Base-by-base conservation (phyloP, 1,284 basidiomycete species). In the Dichomitus squalens region DNA sequence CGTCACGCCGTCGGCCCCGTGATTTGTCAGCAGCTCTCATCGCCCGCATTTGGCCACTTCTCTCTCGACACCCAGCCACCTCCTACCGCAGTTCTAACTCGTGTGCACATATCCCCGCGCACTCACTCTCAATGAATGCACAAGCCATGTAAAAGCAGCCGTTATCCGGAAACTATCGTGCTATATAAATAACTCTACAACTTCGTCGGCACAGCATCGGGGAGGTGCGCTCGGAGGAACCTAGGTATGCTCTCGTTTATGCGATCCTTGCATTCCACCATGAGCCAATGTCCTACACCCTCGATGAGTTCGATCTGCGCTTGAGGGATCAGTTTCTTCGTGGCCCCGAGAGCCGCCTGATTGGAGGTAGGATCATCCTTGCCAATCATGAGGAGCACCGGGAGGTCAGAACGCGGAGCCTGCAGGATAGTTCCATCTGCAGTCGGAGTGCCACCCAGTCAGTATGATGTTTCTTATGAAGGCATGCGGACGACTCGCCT, bases 271-370 rank as follows among this genome's bases (percentile, higher is more conserved):
- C 80, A 78, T 65, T 89, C 80, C 2, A 84, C 55, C 83, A 88
- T 79, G 2, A 90, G 53, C 87, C 88, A 91, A 67, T 91, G 88
- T 0, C 87, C 86, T 20, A 55, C 58, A 12, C 77, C 80, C 49
- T 83, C 76, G 16, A 89, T 60, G 7, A 76, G 73, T 31, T 84
- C 69, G 50, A 81, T 76, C 63, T 82, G 76, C 12, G 86, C 68
- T 27, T 72, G 71, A 0, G 76, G 65, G 25, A 87, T 77, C 54
- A 82, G 80, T 57, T 79, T 79, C 31, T 71, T 73, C 31, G 79
- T 73, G 38, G 77, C 79, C 43, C 66, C 53, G 4, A 70, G 12
- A 44, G 52, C 25, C 18, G 39, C 49, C 12, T 64, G 55, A 53
- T 64, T 61, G 40, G 63, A 53, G 0, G 82, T 81, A 1, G 64